Percentiles rank a stretch among this genome's conserved stretches.
Conservation (phyloP, 148 eudicot genomes). For the Fagopyrum esculentum region DNA sequence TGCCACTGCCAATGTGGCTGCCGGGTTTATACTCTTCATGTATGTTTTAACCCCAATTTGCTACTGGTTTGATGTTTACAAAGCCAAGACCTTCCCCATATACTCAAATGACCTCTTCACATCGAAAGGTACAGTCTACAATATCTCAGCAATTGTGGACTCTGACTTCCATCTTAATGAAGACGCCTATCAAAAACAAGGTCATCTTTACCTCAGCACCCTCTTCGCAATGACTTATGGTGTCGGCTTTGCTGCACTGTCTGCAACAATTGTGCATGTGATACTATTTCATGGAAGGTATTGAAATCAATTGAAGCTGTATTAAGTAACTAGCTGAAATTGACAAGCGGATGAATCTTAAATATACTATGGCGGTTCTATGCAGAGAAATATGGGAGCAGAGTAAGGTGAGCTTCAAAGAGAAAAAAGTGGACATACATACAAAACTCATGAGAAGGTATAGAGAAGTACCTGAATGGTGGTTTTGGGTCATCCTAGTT, state of each 20-base stretch:
- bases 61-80: constrained; percentile 73
- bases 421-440: constrained; percentile 77
- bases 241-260: constrained; percentile 78
- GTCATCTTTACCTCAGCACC: constrained; percentile 80
- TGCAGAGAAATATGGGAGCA: constrained; percentile 93
- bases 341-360: not conserved
- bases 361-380: not conserved
- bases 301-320: not conserved
- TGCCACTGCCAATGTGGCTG: constrained; percentile 95
- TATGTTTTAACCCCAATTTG: constrained; percentile 67
- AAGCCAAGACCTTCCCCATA: constrained; percentile 83
- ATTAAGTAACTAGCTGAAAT: not conserved
- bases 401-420: constrained; percentile 69
- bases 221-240: constrained; percentile 94
- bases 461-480: constrained; percentile 89
- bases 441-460: constrained; percentile 83
- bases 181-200: constrained; percentile 60
- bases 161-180: constrained; percentile 59
- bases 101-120: constrained; percentile 58
- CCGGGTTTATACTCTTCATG: constrained; percentile 63
- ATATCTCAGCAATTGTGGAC: constrained; percentile 68
- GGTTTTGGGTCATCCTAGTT: constrained; percentile 85
- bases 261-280: constrained; percentile 77
- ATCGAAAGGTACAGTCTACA: constrained; percentile 49
- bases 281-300: constrained; percentile 94